Evolutionary conservation across 768 basidiomycete species (phyloP), one percentile per base, ranked within the genome.

Genomic region (Lyophyllum semitale): DNA sequence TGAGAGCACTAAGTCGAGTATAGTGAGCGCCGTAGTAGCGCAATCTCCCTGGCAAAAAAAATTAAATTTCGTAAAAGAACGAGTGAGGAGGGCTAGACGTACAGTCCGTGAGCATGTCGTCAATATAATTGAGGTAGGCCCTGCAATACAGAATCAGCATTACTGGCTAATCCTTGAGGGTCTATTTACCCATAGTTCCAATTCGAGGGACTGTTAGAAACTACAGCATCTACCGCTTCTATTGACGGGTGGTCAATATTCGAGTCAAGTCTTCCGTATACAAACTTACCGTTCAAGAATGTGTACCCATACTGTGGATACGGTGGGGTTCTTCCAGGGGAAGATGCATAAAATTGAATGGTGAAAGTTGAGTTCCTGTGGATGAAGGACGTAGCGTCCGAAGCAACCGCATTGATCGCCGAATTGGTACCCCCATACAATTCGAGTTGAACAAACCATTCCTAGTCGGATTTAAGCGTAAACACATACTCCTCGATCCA

Each of bases 291-390:
- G 55, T 78, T 70, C 7, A 83, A 59, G 58, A 83, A 79, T 0
- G 67, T 62, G 48, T 81, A 75, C 0, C 79, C 82, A 15, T 66
- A 64, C 4, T 59, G 46, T 1, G 82, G 81, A 64, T 72, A 83
- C 0, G 79, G 79, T 2, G 78, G 75, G 0, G 58, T 51, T 7
- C 63, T 58, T 47, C 63, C 70, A 0, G 59, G 48, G 6, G 77
- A 72, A 0, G 77, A 78, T 0, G 78, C 79, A 59, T 84, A 82
- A 53, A 83, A 66, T 61, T 83, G 82, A 51, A 83, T 71, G 3
- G 73, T 76, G 48, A 80, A 80, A 38, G 77, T 61, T 1, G 76
- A 72, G 55, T 66, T 67, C 20, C 82, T 70, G 51, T 77, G 74
- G 0, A 69, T 73, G 55, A 81, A 84, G 0, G 82, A 74, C 0